A percentile compares a stretch with the other conserved stretches of the same genome.
phyloP scores from a whole-genome alignment of 2,329 filamentous ascomycete genomes.

The Aspergillus sp. region DNA sequence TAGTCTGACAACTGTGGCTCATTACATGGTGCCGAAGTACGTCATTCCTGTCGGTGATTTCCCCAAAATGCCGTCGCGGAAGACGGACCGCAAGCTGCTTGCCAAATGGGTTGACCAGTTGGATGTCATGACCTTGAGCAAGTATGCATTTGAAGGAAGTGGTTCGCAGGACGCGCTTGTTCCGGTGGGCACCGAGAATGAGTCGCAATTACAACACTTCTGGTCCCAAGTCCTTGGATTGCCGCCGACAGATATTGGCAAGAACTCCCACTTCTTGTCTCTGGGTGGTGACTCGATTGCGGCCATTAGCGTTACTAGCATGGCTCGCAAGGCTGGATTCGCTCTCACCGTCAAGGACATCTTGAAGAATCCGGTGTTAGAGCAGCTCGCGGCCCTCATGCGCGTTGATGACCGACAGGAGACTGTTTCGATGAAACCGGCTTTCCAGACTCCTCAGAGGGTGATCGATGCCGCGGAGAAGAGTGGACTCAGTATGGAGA shows the following conservation, averaged over 20 bases:
- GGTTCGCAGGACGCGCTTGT: neutral
- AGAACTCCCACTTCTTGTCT: neutral
- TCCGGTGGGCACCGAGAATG: neutral
- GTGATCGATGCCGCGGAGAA: neutral
- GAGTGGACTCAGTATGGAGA: neutral
- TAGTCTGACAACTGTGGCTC: neutral
- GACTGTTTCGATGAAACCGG: neutral
- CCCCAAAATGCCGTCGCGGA: neutral
- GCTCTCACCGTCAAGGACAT: slow-evolving; percentile 1
- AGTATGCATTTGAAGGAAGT: neutral
- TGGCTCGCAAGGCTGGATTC: neutral
- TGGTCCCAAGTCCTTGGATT: neutral
- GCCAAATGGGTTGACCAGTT: neutral
- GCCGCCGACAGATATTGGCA: neutral
- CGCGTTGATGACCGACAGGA: neutral
- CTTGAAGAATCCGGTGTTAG: neutral
- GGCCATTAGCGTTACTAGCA: neutral
- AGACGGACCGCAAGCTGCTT: neutral
- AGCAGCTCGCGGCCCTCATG: neutral
- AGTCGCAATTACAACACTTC: neutral
- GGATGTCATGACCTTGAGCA: neutral
- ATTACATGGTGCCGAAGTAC: slow-evolving; percentile 1
- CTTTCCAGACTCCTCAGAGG: neutral
- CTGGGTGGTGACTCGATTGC: slow-evolving; percentile 2
- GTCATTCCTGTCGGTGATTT: neutral